phyloP scores from a whole-genome alignment of 2,329 filamentous ascomycete species.

The Knufia petricola region DNA sequence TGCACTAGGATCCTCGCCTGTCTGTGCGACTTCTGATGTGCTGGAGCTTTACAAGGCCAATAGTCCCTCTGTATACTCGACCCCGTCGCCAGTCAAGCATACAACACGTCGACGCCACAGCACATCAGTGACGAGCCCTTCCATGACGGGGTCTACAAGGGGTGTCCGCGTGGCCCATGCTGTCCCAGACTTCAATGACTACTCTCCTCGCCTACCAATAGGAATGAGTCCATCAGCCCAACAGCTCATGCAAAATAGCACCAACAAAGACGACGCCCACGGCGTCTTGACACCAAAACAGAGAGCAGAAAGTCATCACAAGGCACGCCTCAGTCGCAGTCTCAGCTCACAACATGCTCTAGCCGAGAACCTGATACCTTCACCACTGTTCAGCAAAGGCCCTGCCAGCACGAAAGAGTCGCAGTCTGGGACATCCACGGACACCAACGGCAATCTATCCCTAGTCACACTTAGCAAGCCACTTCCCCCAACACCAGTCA shows the following conservation, averaged over 20 bases:
- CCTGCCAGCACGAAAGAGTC: slow-evolving; percentile 10
- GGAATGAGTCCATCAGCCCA: background rate
- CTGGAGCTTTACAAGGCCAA: background rate
- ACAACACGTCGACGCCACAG: background rate
- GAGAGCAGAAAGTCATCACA: slow-evolving; percentile 8
- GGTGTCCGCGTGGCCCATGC: background rate
- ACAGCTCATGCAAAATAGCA: background rate
- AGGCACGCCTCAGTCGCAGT: slow-evolving; percentile 15
- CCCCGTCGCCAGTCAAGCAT: background rate
- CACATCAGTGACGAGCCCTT: background rate
- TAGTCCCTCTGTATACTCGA: background rate
- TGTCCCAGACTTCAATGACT: background rate
- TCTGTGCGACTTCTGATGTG: background rate
- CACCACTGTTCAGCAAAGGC: slow-evolving; percentile 20
- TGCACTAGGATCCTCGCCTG: slow-evolving; percentile 2
- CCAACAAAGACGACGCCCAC: background rate
- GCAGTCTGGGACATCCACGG: background rate
- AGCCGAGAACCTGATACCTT: slow-evolving; percentile 19
- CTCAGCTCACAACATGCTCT: slow-evolving; percentile 15
- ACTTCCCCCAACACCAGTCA: slow-evolving; percentile 3
- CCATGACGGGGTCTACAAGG: background rate
- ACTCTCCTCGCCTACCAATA: slow-evolving; percentile 6
- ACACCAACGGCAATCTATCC: background rate
- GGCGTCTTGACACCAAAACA: background rate
- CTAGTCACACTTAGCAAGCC: background rate